phyloP scores from a whole-genome alignment of 345 rosid species.

The Noccaea bulbosa region DNA sequence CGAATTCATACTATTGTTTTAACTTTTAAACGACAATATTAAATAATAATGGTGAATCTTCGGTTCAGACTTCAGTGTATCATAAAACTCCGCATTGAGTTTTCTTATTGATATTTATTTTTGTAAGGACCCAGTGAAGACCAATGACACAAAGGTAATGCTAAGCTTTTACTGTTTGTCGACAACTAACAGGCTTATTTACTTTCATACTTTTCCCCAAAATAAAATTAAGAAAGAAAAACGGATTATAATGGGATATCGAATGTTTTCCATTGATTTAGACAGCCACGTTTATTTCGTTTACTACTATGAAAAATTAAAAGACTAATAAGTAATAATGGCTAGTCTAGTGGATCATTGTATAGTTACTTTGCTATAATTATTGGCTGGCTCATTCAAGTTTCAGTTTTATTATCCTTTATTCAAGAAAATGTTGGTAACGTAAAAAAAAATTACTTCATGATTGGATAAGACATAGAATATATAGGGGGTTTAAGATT shows the following conservation, averaged over 20 bases:
- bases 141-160: constrained; percentile 4
- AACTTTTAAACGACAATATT: not conserved
- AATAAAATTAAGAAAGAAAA: constrained; percentile 28
- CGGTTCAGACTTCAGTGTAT: not conserved
- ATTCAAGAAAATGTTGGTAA: constrained; percentile 13
- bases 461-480: not conserved
- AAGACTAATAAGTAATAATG: not conserved
- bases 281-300: constrained; percentile 24
- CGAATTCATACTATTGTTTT: not conserved
- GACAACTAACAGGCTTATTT: not conserved
- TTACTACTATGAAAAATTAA: not conserved
- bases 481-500: no score
- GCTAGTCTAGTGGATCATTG: not conserved
- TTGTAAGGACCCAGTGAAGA: constrained; percentile 13
- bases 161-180: constrained; percentile 7
- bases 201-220: not conserved
- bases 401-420: constrained; percentile 10
- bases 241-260: not conserved
- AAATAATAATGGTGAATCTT: not conserved
- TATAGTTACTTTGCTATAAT: not conserved
- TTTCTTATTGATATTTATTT: not conserved
- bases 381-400: constrained; percentile 32
- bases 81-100: constrained; percentile 10
- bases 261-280: not conserved
- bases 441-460: constrained; percentile 20